phyloP scores from a whole-genome alignment of 495 filamentous ascomycete species.

The Sporormia fimetaria region DNA sequence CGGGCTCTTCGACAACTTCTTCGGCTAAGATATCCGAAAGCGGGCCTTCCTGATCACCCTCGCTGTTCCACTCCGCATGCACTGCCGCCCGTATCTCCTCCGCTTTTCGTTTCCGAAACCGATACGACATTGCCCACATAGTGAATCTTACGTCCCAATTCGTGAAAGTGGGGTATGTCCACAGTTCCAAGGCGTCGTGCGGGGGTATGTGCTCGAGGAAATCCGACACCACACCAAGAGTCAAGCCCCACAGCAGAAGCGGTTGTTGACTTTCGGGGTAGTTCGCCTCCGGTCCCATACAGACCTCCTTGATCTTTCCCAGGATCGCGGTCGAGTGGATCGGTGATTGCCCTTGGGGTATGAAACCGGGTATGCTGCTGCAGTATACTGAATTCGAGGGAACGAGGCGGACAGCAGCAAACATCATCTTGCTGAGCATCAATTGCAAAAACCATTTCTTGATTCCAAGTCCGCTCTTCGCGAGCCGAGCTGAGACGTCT shows the following conservation, averaged over 20 bases:
- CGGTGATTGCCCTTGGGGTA: slow-evolving; percentile 16
- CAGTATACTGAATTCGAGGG: slow-evolving; percentile 52
- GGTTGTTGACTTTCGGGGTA: slow-evolving; percentile 35
- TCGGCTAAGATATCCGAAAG: slow-evolving; percentile 1
- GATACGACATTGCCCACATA: slow-evolving; percentile 50
- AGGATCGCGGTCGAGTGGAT: not conserved
- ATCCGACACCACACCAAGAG: slow-evolving; percentile 59
- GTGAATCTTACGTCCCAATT: slow-evolving; percentile 50
- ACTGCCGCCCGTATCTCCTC: slow-evolving; percentile 33
- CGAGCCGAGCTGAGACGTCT: slow-evolving; percentile 55
- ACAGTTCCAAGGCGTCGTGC: slow-evolving; percentile 49
- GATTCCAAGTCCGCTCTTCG: slow-evolving; percentile 40
- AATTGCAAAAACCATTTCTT: slow-evolving; percentile 42
- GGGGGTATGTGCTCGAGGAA: slow-evolving; percentile 61
- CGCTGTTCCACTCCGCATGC: slow-evolving; percentile 27
- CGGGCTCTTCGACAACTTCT: slow-evolving; percentile 27
- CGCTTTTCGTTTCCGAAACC: slow-evolving; percentile 48
- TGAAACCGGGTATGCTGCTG: slow-evolving; percentile 39
- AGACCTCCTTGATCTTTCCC: slow-evolving; percentile 7
- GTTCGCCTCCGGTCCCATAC: slow-evolving; percentile 3
- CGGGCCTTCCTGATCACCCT: slow-evolving; percentile 20
- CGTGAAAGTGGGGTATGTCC: slow-evolving; percentile 66
- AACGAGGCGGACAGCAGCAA: slow-evolving; percentile 54
- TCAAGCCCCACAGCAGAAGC: slow-evolving; percentile 65
- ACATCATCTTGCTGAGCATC: slow-evolving; percentile 58